Evolutionary conservation across 768 basidiomycete genomes (phyloP).

Genomic region (Sarcodon aspratus): DNA sequence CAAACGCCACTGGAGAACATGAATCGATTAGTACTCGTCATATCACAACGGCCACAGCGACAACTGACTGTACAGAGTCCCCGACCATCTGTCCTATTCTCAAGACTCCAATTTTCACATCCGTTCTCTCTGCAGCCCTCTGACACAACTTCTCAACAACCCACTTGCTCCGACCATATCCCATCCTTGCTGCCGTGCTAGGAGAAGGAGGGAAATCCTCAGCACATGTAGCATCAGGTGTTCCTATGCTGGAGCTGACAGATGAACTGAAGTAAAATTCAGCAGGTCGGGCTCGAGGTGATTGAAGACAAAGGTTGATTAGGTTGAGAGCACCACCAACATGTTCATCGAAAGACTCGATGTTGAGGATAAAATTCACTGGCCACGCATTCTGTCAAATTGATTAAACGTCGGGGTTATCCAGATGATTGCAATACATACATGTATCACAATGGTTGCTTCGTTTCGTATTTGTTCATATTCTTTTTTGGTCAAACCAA

Average conservation of each 20-base stretch:
- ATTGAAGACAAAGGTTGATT: conserved; percentile 33
- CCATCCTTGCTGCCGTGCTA: conserved; percentile 22
- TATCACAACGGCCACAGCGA: neutral
- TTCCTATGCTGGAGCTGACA: conserved; percentile 25
- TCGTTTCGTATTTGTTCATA: conserved; percentile 23
- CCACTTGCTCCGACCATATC: conserved; percentile 36
- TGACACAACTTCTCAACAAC: conserved; percentile 41
- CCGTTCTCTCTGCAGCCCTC: conserved; percentile 20
- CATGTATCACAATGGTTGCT: conserved; percentile 36
- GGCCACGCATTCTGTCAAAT: conserved; percentile 39
- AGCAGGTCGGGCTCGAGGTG: conserved; percentile 19
- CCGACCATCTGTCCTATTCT: conserved; percentile 49
- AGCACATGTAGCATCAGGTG: conserved; percentile 16
- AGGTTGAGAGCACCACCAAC: conserved; percentile 38
- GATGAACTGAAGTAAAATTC: conserved; percentile 43
- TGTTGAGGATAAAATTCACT: conserved; percentile 39
- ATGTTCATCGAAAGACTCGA: conserved; percentile 35
- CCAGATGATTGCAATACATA: conserved; percentile 8
- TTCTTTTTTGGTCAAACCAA: conserved; percentile 28
- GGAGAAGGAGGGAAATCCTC: conserved; percentile 25
- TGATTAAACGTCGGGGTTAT: neutral
- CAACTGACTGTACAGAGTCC: conserved; percentile 24
- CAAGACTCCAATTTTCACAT: conserved; percentile 23
- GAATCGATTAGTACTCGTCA: neutral
- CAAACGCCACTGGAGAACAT: conserved; percentile 26